Percentiles rank a stretch among this genome's conserved stretches.
Evolutionary conservation across 345 rosid species (phyloP).

Genomic region (Pugionium dolabratum): DNA sequence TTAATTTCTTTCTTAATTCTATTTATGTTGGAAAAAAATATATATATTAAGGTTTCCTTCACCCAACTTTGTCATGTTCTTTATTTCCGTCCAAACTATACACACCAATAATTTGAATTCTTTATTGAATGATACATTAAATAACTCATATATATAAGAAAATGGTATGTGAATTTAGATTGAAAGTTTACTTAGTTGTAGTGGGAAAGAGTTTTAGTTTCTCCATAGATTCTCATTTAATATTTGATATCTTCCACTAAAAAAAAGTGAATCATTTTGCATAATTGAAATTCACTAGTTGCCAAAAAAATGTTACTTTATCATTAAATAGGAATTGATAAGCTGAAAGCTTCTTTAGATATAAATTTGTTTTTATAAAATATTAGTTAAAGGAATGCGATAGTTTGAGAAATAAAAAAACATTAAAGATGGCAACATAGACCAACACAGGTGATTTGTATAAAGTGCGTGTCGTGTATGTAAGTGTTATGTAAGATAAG

Average conservation of each 20-base stretch:
- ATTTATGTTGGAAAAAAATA: not conserved
- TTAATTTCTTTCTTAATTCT: not conserved
- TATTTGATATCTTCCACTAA: slow-evolving; percentile 37
- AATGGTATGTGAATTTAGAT: not conserved
- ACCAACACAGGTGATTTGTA: slow-evolving; percentile 42
- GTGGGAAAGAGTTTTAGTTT: slow-evolving; percentile 23
- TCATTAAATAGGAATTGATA: not conserved
- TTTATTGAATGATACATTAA: not conserved
- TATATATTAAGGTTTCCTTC: slow-evolving; percentile 23
- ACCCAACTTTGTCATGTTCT: slow-evolving; percentile 8
- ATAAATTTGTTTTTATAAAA: not conserved
- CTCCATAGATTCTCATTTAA: slow-evolving; percentile 26
- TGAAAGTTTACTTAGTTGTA: slow-evolving; percentile 19
- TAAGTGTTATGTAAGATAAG: slow-evolving; percentile 39
- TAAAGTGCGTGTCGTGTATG: slow-evolving; percentile 44
- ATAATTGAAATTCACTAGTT: slow-evolving; percentile 25
- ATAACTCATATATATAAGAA: too few relatives aligned
- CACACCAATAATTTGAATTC: slow-evolving; percentile 4
- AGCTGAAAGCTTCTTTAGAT: not conserved
- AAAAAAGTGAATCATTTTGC: slow-evolving; percentile 19
- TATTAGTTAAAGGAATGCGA: slow-evolving; percentile 27
- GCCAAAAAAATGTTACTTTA: slow-evolving; percentile 9
- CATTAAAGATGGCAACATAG: slow-evolving; percentile 40
- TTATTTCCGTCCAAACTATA: slow-evolving; percentile 18
- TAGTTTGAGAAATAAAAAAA: slow-evolving; percentile 1